phyloP scores from a whole-genome alignment of 768 basidiomycete genomes.

The Rhizopogon sp. region DNA sequence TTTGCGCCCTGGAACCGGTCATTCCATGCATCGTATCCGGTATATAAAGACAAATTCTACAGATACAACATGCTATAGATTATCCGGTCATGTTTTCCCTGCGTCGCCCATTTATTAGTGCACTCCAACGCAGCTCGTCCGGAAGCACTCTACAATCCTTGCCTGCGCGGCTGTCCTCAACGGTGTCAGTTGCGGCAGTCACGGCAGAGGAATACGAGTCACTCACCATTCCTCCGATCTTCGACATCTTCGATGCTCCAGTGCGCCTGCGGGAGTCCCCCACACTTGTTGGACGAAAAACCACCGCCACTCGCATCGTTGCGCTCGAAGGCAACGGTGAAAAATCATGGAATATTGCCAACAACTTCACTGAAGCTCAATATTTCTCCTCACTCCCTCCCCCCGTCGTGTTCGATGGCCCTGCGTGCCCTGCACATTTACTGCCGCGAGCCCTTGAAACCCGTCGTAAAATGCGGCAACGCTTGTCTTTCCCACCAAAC shows the following conservation, averaged over 20 bases:
- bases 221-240: constrained; percentile 29
- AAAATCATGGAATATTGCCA: constrained; percentile 1
- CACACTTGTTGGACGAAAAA: constrained; percentile 16
- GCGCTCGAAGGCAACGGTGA: constrained; percentile 7
- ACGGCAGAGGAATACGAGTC: not conserved
- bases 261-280: constrained; percentile 32
- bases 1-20: not conserved
- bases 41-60: constrained; percentile 14
- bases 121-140: constrained; percentile 5
- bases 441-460: constrained; percentile 8
- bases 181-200: constrained; percentile 5
- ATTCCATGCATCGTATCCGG: not conserved
- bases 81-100: constrained; percentile 12
- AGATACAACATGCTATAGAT: not conserved
- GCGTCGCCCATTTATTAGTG: constrained; percentile 4
- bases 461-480: constrained; percentile 10
- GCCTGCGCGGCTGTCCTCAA: constrained; percentile 12
- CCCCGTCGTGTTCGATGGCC: constrained; percentile 45
- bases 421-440: constrained; percentile 32
- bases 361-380: constrained; percentile 11
- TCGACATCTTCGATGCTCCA: constrained; percentile 51
- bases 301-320: constrained; percentile 3
- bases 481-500: not conserved
- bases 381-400: constrained; percentile 31
- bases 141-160: constrained; percentile 7